phyloP scores from a whole-genome alignment of 2,329 filamentous ascomycete species.

The Aureobasidium sp. region DNA sequence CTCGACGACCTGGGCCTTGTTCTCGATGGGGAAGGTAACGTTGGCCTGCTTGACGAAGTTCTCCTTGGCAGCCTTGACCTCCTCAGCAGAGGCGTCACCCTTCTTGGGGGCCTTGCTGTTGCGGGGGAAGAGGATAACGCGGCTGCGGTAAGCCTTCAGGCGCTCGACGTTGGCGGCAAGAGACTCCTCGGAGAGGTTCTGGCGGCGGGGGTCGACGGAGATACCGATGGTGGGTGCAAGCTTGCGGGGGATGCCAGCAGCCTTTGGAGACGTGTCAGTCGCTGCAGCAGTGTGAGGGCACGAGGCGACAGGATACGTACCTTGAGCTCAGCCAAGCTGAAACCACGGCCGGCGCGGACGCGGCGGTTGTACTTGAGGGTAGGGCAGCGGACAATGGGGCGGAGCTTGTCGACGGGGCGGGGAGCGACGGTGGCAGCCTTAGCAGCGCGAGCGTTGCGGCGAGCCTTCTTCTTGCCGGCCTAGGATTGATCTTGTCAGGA shows the following conservation, averaged over 20 bases:
- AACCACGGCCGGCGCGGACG: constrained; percentile 92
- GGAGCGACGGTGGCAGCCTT: constrained; percentile 96
- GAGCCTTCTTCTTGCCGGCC: constrained; percentile 93
- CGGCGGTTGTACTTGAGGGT: constrained; percentile 98
- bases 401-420: constrained; percentile 93
- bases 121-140: constrained; percentile 96
- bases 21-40: constrained; percentile 64
- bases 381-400: constrained; percentile 94
- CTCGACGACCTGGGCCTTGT: constrained; percentile 68
- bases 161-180: constrained; percentile 92
- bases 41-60: constrained; percentile 35
- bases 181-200: constrained; percentile 95
- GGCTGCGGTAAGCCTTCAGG: constrained; percentile 94
- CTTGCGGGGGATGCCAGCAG: constrained; percentile 90
- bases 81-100: constrained; percentile 78
- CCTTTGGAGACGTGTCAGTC: constrained; percentile 46
- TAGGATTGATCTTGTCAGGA: constrained; percentile 39
- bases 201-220: constrained; percentile 89
- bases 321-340: constrained; percentile 97
- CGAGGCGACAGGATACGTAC: constrained; percentile 45
- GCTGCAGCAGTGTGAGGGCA: neutral
- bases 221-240: constrained; percentile 95
- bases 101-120: constrained; percentile 90
- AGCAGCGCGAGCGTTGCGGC: constrained; percentile 81
- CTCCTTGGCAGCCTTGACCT: constrained; percentile 63